Conservation (phyloP, 495 filamentous ascomycete genomes). For the Penicillium argentinense region DNA sequence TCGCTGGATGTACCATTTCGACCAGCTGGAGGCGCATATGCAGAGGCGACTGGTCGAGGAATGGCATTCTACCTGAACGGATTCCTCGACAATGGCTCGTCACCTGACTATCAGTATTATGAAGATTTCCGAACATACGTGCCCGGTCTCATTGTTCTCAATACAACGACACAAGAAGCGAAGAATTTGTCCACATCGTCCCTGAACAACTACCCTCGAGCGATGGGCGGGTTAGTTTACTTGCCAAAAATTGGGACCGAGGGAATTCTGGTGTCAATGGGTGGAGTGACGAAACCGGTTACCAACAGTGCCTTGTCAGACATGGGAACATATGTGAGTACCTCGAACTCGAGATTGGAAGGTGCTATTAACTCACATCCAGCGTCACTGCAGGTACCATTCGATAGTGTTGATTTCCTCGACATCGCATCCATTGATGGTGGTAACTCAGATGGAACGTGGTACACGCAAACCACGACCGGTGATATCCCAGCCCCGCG, state of each 20-base stretch:
- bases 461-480: constrained; percentile 36
- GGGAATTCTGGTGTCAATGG: constrained; percentile 38
- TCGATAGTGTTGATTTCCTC: constrained; percentile 34
- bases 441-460: constrained; percentile 18
- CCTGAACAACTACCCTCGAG: constrained; percentile 25
- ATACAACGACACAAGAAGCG: constrained; percentile 31
- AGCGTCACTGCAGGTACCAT: constrained; percentile 13
- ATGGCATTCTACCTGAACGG: constrained; percentile 46
- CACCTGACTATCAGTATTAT: constrained; percentile 10
- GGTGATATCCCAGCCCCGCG: constrained; percentile 30
- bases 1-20: constrained; percentile 20
- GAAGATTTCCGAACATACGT: constrained; percentile 15
- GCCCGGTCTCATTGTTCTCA: constrained; percentile 38
- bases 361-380: background rate
- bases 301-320: constrained; percentile 9
- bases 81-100: constrained; percentile 34
- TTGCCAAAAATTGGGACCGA: constrained; percentile 28
- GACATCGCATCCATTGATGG: constrained; percentile 34
- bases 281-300: constrained; percentile 30
- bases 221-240: constrained; percentile 31
- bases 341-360: too few relatives aligned
- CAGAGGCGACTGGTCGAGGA: constrained; percentile 35
- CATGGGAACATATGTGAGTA: constrained; percentile 15
- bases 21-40: constrained; percentile 35
- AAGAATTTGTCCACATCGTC: constrained; percentile 35